These are phyloP conservation scores for Epichloe gansuensis DNA, from an alignment of 2,329 filamentous ascomycete species.

Conservation along the genomic window DNA sequence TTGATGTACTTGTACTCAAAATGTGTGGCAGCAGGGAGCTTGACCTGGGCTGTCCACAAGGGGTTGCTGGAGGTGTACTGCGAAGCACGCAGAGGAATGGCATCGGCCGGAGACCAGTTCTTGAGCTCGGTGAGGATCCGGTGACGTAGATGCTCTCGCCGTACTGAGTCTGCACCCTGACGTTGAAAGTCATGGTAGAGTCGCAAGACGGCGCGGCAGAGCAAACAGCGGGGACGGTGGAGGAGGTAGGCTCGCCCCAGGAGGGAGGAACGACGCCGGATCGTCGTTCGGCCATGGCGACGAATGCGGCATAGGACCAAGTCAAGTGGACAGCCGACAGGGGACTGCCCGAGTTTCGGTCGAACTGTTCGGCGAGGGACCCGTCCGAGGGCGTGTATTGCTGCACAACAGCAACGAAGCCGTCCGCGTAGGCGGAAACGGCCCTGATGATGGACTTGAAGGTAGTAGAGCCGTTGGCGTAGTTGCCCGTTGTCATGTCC, in stretches of 20 bases:
- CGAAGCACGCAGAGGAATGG: conserved; percentile 36
- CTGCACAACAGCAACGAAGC: conserved; percentile 47
- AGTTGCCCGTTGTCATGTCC: conserved; percentile 49
- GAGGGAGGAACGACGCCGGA: conserved; percentile 38
- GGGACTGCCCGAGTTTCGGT: conserved; percentile 35
- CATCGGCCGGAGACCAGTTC: conserved; percentile 25
- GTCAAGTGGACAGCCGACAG: conserved; percentile 56
- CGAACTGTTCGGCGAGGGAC: conserved; percentile 54
- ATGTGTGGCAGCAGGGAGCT: conserved; percentile 36
- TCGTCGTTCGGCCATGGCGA: conserved; percentile 45
- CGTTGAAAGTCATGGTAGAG: conserved; percentile 11
- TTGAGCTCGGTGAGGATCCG: conserved; percentile 26
- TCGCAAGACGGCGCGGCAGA: conserved; percentile 15
- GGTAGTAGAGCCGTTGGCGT: conserved; percentile 31
- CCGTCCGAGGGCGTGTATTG: conserved; percentile 50
- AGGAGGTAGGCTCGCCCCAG: conserved; percentile 29
- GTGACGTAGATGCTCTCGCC: conserved; percentile 12
- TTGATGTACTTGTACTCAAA: conserved; percentile 53
- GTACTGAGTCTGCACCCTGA: conserved; percentile 8
- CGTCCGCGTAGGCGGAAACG: conserved; percentile 44
- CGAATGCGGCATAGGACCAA: conserved; percentile 58
- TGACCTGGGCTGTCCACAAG: conserved; percentile 41
- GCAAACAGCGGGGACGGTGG: conserved; percentile 10
- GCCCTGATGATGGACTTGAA: conserved; percentile 47
- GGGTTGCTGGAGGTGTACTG: conserved; percentile 42